phyloP scores from a whole-genome alignment of 306 rosid species.

The Lathyrus sativus region DNA sequence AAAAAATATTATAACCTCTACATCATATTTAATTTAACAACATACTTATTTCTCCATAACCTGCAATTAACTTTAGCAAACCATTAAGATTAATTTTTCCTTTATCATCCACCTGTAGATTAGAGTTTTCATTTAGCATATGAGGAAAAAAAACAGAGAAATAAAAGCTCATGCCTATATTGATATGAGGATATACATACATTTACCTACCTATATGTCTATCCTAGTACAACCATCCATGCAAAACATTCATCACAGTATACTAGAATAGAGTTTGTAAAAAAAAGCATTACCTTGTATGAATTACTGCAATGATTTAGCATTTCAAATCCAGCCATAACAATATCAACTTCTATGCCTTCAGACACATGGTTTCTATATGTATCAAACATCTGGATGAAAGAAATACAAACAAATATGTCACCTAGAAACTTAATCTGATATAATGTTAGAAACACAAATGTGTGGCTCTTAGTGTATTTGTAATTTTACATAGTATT shows the following conservation, averaged over 20 bases:
- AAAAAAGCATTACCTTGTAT: constrained; percentile 42
- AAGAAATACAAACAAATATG: constrained; percentile 7
- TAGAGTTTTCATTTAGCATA: neutral
- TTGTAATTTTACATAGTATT: neutral
- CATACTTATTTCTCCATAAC: constrained; percentile 56
- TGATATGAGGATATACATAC: neutral
- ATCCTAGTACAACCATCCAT: neutral
- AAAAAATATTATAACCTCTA: too few relatives aligned
- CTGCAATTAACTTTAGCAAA: constrained; percentile 50
- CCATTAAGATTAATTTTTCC: constrained; percentile 57
- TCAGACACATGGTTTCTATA: constrained; percentile 51
- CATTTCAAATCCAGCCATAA: constrained; percentile 41
- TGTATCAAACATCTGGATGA: constrained; percentile 55
- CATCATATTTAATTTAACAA: constrained; percentile 7
- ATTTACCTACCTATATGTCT: neutral
- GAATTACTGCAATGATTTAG: constrained; percentile 40
- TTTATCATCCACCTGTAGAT: constrained; percentile 45
- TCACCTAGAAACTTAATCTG: constrained; percentile 13
- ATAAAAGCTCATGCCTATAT: neutral
- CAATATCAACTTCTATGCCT: constrained; percentile 46
- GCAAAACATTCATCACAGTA: too few relatives aligned
- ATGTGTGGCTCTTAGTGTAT: neutral
- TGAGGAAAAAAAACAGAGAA: neutral
- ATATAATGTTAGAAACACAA: neutral
- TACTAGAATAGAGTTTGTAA: neutral